A percentile compares a stretch with the other conserved stretches of the same genome.
These are phyloP conservation scores for Pisolithus albus DNA, from an alignment of 768 basidiomycete species.

Conservation along the genomic window DNA sequence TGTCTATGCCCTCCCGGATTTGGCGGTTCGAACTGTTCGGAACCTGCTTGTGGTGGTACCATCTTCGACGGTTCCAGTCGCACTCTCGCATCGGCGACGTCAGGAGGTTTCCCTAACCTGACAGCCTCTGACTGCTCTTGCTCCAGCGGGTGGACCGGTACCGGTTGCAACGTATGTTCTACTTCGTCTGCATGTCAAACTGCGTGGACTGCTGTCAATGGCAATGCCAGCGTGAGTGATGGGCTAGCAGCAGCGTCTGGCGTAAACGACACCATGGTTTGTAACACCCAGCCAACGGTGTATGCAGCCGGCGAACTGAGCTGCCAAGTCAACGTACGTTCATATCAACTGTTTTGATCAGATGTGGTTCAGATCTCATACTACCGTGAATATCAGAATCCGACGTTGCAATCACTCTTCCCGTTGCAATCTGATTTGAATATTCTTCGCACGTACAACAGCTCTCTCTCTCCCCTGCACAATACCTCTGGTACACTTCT, in stretches of 20 bases:
- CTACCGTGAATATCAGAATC: slow-evolving; percentile 48
- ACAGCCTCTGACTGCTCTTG: slow-evolving; percentile 65
- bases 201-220: slow-evolving; percentile 43
- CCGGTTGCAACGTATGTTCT: slow-evolving; percentile 76
- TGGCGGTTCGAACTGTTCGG: slow-evolving; percentile 62
- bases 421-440: slow-evolving; percentile 68
- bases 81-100: slow-evolving; percentile 31
- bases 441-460: slow-evolving; percentile 69
- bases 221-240: slow-evolving; percentile 27
- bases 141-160: slow-evolving; percentile 67
- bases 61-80: slow-evolving; percentile 67
- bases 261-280: slow-evolving; percentile 62
- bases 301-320: slow-evolving; percentile 80
- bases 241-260: slow-evolving; percentile 24
- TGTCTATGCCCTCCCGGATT: slow-evolving; percentile 83
- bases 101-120: slow-evolving; percentile 54
- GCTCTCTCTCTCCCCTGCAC: slow-evolving; percentile 55
- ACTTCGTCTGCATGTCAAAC: slow-evolving; percentile 59
- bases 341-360: too few relatives aligned
- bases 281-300: slow-evolving; percentile 62
- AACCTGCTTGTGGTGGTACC: slow-evolving; percentile 72
- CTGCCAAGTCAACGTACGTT: slow-evolving; percentile 71
- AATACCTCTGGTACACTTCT: slow-evolving; percentile 22
- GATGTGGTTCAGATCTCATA: neutral
- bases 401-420: slow-evolving; percentile 72